Conservation (phyloP, 805 yeast genomes). For the Wickerhamiella kurtzmanii region DNA sequence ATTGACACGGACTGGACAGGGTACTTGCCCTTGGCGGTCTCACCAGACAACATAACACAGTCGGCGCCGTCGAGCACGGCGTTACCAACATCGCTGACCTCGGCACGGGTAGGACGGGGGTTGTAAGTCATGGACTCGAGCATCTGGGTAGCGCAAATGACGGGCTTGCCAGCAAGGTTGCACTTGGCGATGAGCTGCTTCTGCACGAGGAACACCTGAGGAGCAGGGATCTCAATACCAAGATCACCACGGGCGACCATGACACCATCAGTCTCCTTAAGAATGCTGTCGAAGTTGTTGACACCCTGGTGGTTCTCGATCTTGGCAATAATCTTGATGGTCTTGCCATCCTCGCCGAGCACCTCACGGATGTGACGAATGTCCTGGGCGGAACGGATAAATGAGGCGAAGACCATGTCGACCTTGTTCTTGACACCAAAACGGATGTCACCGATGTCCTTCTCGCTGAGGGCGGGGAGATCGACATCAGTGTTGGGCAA, state of each 20-base stretch:
- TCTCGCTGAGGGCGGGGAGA: constrained; percentile 93
- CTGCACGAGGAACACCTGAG: constrained; percentile 96
- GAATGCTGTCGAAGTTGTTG: constrained; percentile 95
- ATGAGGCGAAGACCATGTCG: constrained; percentile 97
- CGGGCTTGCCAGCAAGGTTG: constrained; percentile 99
- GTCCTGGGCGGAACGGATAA: constrained; percentile 90
- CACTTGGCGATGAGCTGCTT: constrained; percentile 98
- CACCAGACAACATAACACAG: constrained; percentile 99
- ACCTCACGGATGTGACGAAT: constrained; percentile 82
- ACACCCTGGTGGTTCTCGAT: constrained; percentile 99
- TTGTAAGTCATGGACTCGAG: constrained; percentile 98
- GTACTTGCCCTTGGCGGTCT: constrained; percentile 98
- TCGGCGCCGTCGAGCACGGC: constrained; percentile 99
- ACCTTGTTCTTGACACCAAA: constrained; percentile 97
- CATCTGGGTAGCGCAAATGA: constrained; percentile 99
- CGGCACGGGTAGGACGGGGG: constrained; percentile 99
- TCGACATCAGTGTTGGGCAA: constrained; percentile 98
- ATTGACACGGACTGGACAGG: constrained; percentile 94
- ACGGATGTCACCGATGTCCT: constrained; percentile 81
- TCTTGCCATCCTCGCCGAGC: constrained; percentile 92
- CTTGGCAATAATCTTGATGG: constrained; percentile 91
- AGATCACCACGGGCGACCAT: constrained; percentile 99
- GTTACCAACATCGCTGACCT: constrained; percentile 97
- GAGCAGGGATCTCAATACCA: constrained; percentile 99
- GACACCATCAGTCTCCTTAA: constrained; percentile 92